Evolutionary conservation across 2,329 filamentous ascomycete genomes (phyloP), one percentile per base, ranked within the genome.

Genomic region (Botrytis deweyae): DNA sequence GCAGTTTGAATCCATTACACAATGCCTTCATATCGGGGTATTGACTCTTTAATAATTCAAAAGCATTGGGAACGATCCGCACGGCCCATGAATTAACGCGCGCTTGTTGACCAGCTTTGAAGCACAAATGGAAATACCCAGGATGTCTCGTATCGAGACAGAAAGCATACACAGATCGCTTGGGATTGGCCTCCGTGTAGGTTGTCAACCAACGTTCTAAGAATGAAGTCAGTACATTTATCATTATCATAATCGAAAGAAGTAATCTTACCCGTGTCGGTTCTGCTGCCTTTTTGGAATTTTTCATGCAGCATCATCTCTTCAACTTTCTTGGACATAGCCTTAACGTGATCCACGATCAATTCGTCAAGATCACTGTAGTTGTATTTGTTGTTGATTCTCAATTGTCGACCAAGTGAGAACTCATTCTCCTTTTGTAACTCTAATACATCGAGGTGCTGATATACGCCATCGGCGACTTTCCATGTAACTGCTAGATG

Each of bases 401-500:
- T 93, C 72, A 99, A 87, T 61, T 92, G 91, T 78, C 91, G 92
- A 76, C 96, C 96, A 5, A 98, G 92, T 0, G 94, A 95, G 82
- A 98, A 98, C 82, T 98, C 95, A 76, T 94, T 98, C 76, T 97
- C 94, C 84, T 99, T 99, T 83, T 97, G 93, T 80, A 99, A 87
- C 84, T 99, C 96, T 58, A 99, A 88, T 49, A 99, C 95, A 83
- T 99, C 96, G 76, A 99, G 93, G 82, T 99, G 96, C 83, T 99
- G 95, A 82, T 95, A 99, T n/a, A 98, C 91, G 74, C 92, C 92
- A 81, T 98, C 94, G 1, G 94, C 92, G 22, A 99, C 95, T 85
- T 99, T 99, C 96, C 96, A 99, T 0, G 96, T 99, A 65, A 99
- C 90, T 12, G 95, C 94, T 72, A 99, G 87, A 84, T 99, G 96